Evolutionary conservation across 148 eudicot species (phyloP), one percentile per base, ranked within the genome.

Genomic region (Diospyros lotus): DNA sequence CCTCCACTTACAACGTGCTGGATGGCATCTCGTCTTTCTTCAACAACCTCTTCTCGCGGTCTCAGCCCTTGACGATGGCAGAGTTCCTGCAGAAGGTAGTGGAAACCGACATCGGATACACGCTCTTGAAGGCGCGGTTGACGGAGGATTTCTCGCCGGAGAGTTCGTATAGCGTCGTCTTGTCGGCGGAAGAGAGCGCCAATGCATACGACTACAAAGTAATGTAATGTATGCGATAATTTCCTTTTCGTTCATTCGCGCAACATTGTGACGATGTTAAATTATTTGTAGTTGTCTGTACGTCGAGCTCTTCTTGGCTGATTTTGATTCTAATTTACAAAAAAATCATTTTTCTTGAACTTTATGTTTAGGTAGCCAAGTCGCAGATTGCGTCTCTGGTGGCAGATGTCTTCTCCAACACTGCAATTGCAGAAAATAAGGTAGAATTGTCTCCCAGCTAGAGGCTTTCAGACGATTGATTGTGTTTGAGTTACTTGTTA

Each of bases 141-240:
- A 81, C 93, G 2, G 99, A 93, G 61, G 99, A 95, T 66, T 93
- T 77, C 60, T 74, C 83, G 44, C 85, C 88, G 1, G 99, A 95
- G 88, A 84, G 89, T 58, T 78, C 89, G 41, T 93, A 93, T 68
- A 91, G 88, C 71, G 72, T 95, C 56, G 91, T 88, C 9, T 86
- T 95, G 64, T 86, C 94, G 17, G 86, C 94, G 44, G 99, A 95
- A 76, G 91, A 93, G 69, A 89, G 79, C 53, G 75, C 66, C 52
- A 87, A 71, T 71, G 86, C 78, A 66, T 82, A 79, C 92, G 99
- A 90, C 98, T 93, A 84, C 92, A 95, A 95, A 95, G 99, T 95
- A 95, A 93, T 95, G 97, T 90, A 90, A 95, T 88, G 98, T 92
- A 92, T 90, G 89, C 83, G 66, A 60, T 74, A 51, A 71, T 66